Evolutionary conservation across 2,329 filamentous ascomycete genomes (phyloP).

Genomic region (Stagonosporopsis rhizophila): DNA sequence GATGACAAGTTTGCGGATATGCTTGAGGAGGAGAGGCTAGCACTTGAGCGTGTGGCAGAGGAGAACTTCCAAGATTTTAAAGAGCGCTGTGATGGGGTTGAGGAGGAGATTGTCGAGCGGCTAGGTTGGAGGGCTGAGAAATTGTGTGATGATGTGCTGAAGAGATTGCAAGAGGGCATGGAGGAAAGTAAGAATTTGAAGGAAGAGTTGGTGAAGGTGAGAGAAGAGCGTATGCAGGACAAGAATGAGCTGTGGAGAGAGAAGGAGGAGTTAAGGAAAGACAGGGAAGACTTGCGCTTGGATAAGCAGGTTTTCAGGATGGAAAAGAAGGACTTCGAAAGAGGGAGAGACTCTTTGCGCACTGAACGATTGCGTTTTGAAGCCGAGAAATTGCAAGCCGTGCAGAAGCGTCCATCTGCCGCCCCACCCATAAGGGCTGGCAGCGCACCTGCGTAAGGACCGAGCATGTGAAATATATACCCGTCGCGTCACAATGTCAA

Average conservation of each 20-base stretch:
- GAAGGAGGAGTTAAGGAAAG: neutral
- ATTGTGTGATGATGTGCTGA: neutral
- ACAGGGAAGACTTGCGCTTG: no score
- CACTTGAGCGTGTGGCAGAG: neutral
- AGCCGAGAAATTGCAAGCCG: neutral
- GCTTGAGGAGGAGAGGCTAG: constrained; percentile 11
- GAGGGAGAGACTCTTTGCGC: neutral
- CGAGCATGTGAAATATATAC: neutral
- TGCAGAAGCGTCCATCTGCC: neutral
- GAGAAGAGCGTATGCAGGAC: neutral
- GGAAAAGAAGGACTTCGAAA: no score
- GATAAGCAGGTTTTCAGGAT: no score
- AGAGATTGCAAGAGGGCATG: neutral
- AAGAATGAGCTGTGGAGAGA: neutral
- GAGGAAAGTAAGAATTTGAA: neutral
- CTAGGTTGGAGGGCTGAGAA: neutral
- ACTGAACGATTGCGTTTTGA: neutral
- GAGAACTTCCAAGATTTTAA: neutral
- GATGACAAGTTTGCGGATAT: constrained; percentile 19
- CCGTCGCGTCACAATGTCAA: neutral
- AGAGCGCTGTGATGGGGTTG: neutral
- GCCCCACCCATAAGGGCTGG: neutral
- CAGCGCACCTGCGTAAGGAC: neutral
- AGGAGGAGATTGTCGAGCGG: neutral
- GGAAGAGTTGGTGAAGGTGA: neutral